Evolutionary conservation across 495 filamentous ascomycete genomes (phyloP), one percentile per base, ranked within the genome.

Genomic region (Lophium mytilinum): DNA sequence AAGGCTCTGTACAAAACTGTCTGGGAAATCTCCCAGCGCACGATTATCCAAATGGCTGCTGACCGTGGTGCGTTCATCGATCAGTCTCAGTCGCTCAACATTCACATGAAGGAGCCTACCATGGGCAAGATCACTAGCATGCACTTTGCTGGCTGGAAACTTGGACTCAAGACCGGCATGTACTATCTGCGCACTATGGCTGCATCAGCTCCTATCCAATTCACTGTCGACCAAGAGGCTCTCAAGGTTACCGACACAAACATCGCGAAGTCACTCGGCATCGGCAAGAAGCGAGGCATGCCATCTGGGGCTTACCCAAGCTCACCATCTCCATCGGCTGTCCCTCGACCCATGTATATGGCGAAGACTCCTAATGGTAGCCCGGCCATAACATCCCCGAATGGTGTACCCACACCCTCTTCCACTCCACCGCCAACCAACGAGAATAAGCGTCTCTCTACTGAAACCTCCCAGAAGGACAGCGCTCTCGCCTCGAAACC

Each of bases 101-200:
- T 98, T 63, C 93, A 98, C 77, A 87, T 98, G 80, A 95, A 91
- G 75, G 92, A 98, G 64, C 93, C 93, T 34, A 96, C 90, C 39
- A 97, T 96, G 90, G 93, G 93, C 73, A 98, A 98, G 83, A 90
- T 98, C 71, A 98, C 93, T 55, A 90, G 85, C 69, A 98, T 98
- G 93, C 93, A 98, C 77, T 98, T 98, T 70, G 84, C 94, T 37
- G 93, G 93, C 62, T 98, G 93, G 93, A 98, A 96, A 78, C 83
- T 95, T 66, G 93, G 93, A 66, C 81, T 98, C 57, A 98, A 98
- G 84, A 98, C 93, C 10, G 93, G 93, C 74, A 97, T 98, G 94
- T 98, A 98, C 83, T 98, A 98, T 72, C 85, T 98, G 62, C 90
- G 93, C 65, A 98, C 93, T 40, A 94, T 94, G 84, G 93, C 93